Evolutionary conservation across 257 asterid species (phyloP), one percentile per base, ranked within the genome.

Genomic region (Pogostemon cablin): DNA sequence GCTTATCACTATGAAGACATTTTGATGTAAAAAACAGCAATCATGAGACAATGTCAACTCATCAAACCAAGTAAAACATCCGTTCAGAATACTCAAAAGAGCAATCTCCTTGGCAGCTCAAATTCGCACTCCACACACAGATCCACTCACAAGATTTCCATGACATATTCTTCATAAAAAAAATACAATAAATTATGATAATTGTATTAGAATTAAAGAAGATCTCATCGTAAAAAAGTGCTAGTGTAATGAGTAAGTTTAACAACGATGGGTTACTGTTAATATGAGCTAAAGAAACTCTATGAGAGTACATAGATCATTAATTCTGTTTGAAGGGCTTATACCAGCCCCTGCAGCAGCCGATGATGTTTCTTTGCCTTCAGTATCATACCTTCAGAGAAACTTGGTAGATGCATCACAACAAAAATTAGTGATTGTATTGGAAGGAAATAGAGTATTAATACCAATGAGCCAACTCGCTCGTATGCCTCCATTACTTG

Each of bases 381-480:
- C 99, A 68, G 95, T 73, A 11, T 91, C 95, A 77, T 69, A 95
- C 98, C 99, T 95, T 15, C 15, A 15, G 44, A 4, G 44, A 15
- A 15, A 70, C 10, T 56, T 58, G 68, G 66, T 7, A 65, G 41
- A 67, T 8, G 49, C 4, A 62, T 38, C 39, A 60, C 20, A 41
- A 40, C 11, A 40, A 25, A 25, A 25, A 62, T 62, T n/a, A 58
- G 5, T 37, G 34, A 17, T n/a, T 57, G 17, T 9, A 65, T 9
- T 5, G 11, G 48, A 70, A 65, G 56, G 70, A 48, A 7, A 72
- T 48, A 46, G 8, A 41, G 56, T 3, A 54, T 37, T 32, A 34
- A 12, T 91, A 95, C 99, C 99, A 95, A 77, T 46, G 98, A 82
- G 64, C 99, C 99, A 77, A 90, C 80, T 81, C 90, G 96, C 69